Evolutionary conservation across 225 moss, liverwort and hornwort genomes (phyloP), one percentile per base, ranked within the genome.

Genomic region (Marchantia paleacea): DNA sequence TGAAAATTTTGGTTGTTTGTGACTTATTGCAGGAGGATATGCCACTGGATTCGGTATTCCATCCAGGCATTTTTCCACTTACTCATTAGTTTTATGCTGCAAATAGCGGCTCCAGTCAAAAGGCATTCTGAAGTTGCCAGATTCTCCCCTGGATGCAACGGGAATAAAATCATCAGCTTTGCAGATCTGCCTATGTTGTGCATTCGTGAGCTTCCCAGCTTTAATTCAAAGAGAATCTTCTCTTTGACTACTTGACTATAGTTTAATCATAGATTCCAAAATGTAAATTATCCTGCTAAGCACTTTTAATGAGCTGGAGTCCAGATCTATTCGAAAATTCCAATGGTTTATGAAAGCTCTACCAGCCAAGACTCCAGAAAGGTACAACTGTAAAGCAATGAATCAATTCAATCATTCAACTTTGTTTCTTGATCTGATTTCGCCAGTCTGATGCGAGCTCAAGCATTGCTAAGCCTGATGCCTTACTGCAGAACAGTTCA

Each of bases 221-320:
- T 22, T 51, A 12, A 20, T 72, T 72, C 71, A 47, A 8, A 47
- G 39, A 7, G 47, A 10, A 47, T 72, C 16, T 39, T n/a, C 10
- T 64, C 50, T 72, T 26, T 16, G 15, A 6, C 3, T 26, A 1
- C 28, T 24, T 28, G 25, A 0, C 25, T 24, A 3, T 7, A 10
- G 28, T 25, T 25, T 24, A 12, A 11, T 28, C 10, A 26, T 66
- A 24, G 25, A 12, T 28, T 7, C 24, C 24, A 26, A 66, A 66
- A 26, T 66, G 65, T 66, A 28, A 66, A 28, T 66, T 26, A 25
- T 66, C 24, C 65, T 72, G 20, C 47, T 72, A 0, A 72, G 19
- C 50, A 72, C 26, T 16, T 72, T 47, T 22, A 31, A 49, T 72
- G 71, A 72, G 71, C 71, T 72, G 8, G 71, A 72, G 10, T 51